Percentiles rank a stretch among this genome's conserved stretches.
phyloP scores from a whole-genome alignment of 2,329 filamentous ascomycete genomes.

The Exserohilum turcica region DNA sequence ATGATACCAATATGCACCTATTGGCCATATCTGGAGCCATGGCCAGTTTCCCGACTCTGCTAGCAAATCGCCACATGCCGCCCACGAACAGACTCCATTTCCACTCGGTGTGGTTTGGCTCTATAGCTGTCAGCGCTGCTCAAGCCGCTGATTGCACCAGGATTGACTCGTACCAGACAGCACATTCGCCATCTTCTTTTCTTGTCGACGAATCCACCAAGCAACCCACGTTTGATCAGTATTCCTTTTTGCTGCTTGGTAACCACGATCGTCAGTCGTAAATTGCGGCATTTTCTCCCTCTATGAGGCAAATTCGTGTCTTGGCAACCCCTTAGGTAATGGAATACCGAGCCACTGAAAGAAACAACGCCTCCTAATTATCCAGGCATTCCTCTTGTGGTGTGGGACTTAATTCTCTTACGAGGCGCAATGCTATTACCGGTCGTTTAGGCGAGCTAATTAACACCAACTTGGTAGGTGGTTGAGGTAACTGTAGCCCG shows the following conservation, averaged over 20 bases:
- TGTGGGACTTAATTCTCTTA: background rate
- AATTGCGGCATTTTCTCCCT: constrained; percentile 1
- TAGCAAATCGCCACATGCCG: no score
- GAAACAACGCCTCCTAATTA: background rate
- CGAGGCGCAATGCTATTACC: background rate
- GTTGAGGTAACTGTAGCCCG: background rate
- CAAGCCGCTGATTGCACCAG: no score
- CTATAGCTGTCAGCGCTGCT: no score
- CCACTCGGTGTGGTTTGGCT: background rate
- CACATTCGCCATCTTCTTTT: no score
- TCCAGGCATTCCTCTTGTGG: background rate
- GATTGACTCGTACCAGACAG: no score
- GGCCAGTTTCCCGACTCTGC: no score
- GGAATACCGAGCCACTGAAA: background rate
- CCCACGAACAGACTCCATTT: no score
- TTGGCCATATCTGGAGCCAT: no score
- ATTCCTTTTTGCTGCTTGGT: background rate
- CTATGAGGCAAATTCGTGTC: background rate
- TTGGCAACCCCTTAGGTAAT: constrained; percentile 1
- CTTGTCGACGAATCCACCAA: background rate
- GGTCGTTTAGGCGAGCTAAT: background rate
- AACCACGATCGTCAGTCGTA: background rate
- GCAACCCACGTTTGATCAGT: background rate
- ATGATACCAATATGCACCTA: no score
- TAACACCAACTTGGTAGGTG: no score